Conservation (phyloP, 352 stramenopile genomes). For the Globisporangium cederbergense region DNA sequence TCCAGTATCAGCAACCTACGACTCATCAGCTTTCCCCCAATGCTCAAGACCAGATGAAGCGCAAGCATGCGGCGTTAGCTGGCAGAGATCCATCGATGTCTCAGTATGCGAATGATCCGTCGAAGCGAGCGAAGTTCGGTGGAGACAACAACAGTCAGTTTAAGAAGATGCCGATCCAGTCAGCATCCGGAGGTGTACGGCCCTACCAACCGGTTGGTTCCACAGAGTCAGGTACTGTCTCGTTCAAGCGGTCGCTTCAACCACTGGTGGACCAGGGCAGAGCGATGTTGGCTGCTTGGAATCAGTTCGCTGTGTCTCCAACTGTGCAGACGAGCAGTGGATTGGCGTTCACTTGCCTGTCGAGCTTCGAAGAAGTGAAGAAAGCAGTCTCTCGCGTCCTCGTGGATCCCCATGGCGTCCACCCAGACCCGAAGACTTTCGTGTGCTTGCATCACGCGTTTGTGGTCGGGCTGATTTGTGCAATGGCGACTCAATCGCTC, state of each 20-base stretch:
- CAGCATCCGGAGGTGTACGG: not conserved
- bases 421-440: slow-evolving; percentile 59
- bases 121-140: slow-evolving; percentile 17
- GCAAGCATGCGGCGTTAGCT: slow-evolving; percentile 11
- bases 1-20: not conserved
- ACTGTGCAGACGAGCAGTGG: slow-evolving; percentile 52
- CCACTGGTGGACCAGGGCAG: slow-evolving; percentile 60
- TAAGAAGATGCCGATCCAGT: slow-evolving; percentile 7
- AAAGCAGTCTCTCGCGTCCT: slow-evolving; percentile 66
- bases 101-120: slow-evolving; percentile 10
- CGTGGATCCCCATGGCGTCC: slow-evolving; percentile 34
- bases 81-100: not conserved
- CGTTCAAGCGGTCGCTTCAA: slow-evolving; percentile 57
- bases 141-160: not conserved
- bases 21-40: slow-evolving; percentile 11
- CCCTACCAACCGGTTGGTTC: slow-evolving; percentile 8
- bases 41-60: slow-evolving; percentile 21
- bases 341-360: slow-evolving; percentile 59
- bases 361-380: slow-evolving; percentile 80
- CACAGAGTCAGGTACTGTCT: slow-evolving; percentile 12
- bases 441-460: slow-evolving; percentile 80
- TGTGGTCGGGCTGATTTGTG: slow-evolving; percentile 74
- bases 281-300: slow-evolving; percentile 74
- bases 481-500: slow-evolving; percentile 72
- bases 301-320: slow-evolving; percentile 53